Percentiles rank a stretch among this genome's conserved stretches.
Conservation (phyloP, 192 early-diverging fungal genomes). For the Podila clonocystis region DNA sequence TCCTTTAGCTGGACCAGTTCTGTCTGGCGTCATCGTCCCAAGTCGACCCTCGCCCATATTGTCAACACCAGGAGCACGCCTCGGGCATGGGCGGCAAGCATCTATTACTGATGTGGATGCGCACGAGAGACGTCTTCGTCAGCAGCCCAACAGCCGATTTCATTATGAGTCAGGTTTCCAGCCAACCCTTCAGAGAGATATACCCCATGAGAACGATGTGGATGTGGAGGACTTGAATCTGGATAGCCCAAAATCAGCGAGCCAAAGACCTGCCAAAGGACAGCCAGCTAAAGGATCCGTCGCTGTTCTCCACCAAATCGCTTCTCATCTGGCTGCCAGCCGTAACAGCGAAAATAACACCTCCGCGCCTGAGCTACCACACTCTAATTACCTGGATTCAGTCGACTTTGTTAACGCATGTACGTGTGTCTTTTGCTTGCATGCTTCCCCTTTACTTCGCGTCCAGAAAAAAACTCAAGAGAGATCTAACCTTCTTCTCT, state of each 20-base stretch:
- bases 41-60: slow-evolving; percentile 26
- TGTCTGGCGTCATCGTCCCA: slow-evolving; percentile 29
- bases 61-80: slow-evolving; percentile 16
- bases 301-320: slow-evolving; percentile 11
- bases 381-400: slow-evolving; percentile 47
- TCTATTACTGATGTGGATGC: slow-evolving; percentile 52
- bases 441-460: not conserved
- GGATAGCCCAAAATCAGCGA: slow-evolving; percentile 33
- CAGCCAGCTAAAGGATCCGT: slow-evolving; percentile 6
- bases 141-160: slow-evolving; percentile 30
- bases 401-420: slow-evolving; percentile 53
- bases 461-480: too few species aligned
- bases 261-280: slow-evolving; percentile 4
- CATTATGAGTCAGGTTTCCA: slow-evolving; percentile 51
- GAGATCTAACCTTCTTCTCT: not conserved
- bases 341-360: slow-evolving; percentile 27
- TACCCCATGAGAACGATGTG: slow-evolving; percentile 21
- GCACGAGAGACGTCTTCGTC: slow-evolving; percentile 38
- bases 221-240: slow-evolving; percentile 31
- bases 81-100: slow-evolving; percentile 32
- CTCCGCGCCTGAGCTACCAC: slow-evolving; percentile 35
- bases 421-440: not conserved
- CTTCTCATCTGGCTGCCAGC: slow-evolving; percentile 19
- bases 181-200: slow-evolving; percentile 10
- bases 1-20: slow-evolving; percentile 42